phyloP scores from a whole-genome alignment of 176 grass and related monocot genomes.

The Puya raimondii region DNA sequence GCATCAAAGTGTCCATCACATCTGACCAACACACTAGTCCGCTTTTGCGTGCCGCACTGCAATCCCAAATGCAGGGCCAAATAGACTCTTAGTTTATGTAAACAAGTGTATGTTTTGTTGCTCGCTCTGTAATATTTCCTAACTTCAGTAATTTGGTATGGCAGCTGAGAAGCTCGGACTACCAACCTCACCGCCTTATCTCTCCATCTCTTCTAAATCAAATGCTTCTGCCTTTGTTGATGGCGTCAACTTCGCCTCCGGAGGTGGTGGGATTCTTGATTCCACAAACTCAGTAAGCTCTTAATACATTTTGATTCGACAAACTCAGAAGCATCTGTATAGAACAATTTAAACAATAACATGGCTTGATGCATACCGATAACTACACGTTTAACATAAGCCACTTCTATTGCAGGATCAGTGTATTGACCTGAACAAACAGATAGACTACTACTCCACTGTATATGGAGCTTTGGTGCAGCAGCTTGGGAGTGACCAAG shows the following conservation, averaged over 20 bases:
- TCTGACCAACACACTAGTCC: too few relatives aligned
- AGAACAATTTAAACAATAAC: background rate
- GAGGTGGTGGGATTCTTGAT: constrained; percentile 55
- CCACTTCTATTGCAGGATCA: constrained; percentile 25
- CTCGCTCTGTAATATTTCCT: background rate
- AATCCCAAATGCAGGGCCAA: too few relatives aligned
- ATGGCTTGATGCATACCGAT: background rate
- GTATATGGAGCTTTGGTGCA: constrained; percentile 37
- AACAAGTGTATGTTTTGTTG: background rate
- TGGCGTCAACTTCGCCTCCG: constrained; percentile 83
- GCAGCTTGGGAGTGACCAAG: constrained; percentile 35
- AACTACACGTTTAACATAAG: background rate
- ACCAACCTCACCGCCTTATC: constrained; percentile 46
- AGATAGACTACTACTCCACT: constrained; percentile 48
- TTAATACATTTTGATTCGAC: background rate
- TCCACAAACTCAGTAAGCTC: constrained; percentile 47
- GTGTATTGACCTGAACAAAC: constrained; percentile 66
- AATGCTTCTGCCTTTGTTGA: constrained; percentile 40
- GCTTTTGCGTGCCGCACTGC: too few relatives aligned
- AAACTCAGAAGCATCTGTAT: too few relatives aligned
- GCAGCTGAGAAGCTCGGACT: constrained; percentile 62
- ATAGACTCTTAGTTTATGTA: background rate
- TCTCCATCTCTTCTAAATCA: constrained; percentile 32
- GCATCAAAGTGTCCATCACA: too few relatives aligned
- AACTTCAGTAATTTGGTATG: background rate